These are phyloP conservation scores for Paramecium bursaria DNA, from an alignment of 73 alveolate genomes.

Conservation along the genomic window DNA sequence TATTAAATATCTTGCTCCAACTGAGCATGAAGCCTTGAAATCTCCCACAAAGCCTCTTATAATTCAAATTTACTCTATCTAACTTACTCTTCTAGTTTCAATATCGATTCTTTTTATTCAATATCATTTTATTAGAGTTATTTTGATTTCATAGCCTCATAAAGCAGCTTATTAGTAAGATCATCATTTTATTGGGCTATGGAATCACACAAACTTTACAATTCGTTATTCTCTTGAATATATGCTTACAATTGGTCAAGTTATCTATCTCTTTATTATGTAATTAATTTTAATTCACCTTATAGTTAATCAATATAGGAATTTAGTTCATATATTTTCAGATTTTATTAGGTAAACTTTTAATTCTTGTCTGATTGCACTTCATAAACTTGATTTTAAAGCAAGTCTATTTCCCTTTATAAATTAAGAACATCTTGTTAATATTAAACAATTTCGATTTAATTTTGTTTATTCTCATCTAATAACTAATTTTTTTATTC, in stretches of 20 bases:
- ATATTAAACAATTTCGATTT: slow-evolving; percentile 14
- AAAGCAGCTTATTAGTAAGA: not conserved
- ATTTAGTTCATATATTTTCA: not conserved
- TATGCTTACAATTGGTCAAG: not conserved
- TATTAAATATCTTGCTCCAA: not conserved
- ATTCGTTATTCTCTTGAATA: not conserved
- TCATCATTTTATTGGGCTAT: slow-evolving; percentile 40
- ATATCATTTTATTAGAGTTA: not conserved
- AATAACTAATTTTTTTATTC: not conserved
- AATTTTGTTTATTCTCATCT: not conserved
- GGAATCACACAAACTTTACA: not conserved
- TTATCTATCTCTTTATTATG: not conserved
- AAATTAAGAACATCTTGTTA: not conserved
- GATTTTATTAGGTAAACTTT: not conserved
- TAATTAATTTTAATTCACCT: not conserved
- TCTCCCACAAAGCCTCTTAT: not conserved
- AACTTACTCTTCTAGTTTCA: not conserved
- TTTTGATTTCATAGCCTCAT: not conserved
- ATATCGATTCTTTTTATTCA: not conserved
- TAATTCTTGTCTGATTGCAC: not conserved
- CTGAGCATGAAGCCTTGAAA: not conserved
- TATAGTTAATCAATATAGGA: not conserved
- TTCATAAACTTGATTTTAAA: not conserved
- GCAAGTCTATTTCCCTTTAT: not conserved
- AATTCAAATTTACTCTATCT: not conserved